Percentiles rank a stretch among this genome's conserved stretches.
Conservation (phyloP, 2,329 filamentous ascomycete species). For the Aspergillus piperis region DNA sequence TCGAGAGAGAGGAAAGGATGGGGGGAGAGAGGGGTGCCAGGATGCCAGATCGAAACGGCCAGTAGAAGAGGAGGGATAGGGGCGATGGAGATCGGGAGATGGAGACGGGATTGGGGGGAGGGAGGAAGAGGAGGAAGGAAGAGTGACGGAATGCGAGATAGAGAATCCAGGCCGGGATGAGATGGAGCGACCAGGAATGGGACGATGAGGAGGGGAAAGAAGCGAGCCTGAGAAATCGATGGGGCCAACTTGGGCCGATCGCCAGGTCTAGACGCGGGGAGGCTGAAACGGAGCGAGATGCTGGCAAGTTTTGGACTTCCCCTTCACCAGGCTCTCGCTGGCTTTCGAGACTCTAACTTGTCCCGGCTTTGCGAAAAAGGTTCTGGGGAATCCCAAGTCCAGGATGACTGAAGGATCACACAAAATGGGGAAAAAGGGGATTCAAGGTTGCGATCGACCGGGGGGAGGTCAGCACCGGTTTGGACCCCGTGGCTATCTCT, state of each 20-base stretch:
- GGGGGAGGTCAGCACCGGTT: background rate
- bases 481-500: background rate
- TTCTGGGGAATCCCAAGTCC: too few relatives aligned
- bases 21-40: background rate
- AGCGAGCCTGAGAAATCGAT: slow-evolving; percentile 19
- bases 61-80: background rate
- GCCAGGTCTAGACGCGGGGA: slow-evolving; percentile 37
- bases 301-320: background rate
- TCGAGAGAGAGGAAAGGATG: background rate
- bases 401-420: too few relatives aligned
- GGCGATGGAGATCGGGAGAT: background rate
- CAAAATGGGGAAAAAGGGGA: background rate
- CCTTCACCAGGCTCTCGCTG: background rate
- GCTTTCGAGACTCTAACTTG: background rate
- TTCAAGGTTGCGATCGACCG: background rate
- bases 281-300: slow-evolving; percentile 20
- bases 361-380: too few relatives aligned
- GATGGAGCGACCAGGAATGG: slow-evolving; percentile 12
- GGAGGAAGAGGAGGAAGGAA: slow-evolving; percentile 6
- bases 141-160: slow-evolving; percentile 1
- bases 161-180: background rate
- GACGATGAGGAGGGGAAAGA: slow-evolving; percentile 16
- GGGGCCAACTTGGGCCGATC: slow-evolving; percentile 29
- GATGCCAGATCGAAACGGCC: background rate
- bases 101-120: background rate